A percentile compares a stretch with the other conserved stretches of the same genome.
phyloP scores from a whole-genome alignment of 257 asterid species.

The Verbascum thapsus region DNA sequence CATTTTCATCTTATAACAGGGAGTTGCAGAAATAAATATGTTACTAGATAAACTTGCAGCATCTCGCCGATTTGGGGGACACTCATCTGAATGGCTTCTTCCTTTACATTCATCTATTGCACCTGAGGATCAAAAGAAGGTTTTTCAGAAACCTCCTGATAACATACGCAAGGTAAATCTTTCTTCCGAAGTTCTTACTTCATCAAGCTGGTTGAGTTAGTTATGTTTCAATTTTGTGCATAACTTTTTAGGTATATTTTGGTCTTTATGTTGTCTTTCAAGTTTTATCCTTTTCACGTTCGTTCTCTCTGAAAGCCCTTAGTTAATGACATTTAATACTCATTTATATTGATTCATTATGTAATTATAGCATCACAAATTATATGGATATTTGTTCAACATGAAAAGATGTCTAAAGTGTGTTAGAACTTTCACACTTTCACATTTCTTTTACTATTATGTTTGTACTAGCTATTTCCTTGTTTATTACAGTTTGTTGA shows the following conservation, averaged over 20 bases:
- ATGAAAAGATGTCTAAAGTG: neutral
- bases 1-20: constrained; percentile 51
- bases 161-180: constrained; percentile 80
- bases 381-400: neutral
- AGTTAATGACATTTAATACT: neutral
- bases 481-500: constrained; percentile 20
- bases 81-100: constrained; percentile 89
- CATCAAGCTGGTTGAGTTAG: constrained; percentile 11
- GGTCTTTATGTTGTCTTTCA: constrained; percentile 15
- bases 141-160: constrained; percentile 80
- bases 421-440: neutral
- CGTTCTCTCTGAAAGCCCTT: neutral
- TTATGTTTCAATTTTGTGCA: constrained; percentile 24
- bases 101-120: constrained; percentile 94
- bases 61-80: constrained; percentile 77
- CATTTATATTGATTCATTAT: constrained; percentile 14
- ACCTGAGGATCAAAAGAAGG: constrained; percentile 91
- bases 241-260: constrained; percentile 12
- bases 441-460: constrained; percentile 2
- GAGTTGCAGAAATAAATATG: constrained; percentile 86
- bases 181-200: constrained; percentile 12
- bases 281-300: constrained; percentile 14
- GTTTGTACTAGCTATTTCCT: constrained; percentile 18
- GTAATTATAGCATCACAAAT: constrained; percentile 5
- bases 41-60: constrained; percentile 76